A percentile compares a stretch with the other conserved stretches of the same genome.
These are phyloP conservation scores for Emergomyces orientalis DNA, from an alignment of 2,329 filamentous ascomycete species.

Conservation along the genomic window DNA sequence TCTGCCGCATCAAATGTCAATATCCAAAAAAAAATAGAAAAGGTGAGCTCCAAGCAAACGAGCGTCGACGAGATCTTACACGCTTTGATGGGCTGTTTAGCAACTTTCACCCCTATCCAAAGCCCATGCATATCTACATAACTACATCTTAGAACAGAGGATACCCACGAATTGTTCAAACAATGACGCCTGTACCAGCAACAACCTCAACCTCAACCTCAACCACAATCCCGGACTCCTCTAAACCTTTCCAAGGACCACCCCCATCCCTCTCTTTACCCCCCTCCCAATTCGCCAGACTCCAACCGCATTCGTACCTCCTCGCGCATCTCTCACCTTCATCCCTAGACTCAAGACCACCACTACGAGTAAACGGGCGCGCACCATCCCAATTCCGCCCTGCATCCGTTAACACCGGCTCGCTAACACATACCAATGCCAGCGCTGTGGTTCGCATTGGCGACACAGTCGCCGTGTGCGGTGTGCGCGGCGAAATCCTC, in stretches of 20 bases:
- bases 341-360: conserved; percentile 40
- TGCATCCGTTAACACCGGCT: conserved; percentile 71
- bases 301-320: conserved; percentile 81
- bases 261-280: conserved; percentile 46
- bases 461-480: conserved; percentile 90
- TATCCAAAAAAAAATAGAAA: neutral
- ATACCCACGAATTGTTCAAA: neutral
- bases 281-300: conserved; percentile 68
- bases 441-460: conserved; percentile 81
- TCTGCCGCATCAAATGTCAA: neutral
- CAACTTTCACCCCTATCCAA: neutral
- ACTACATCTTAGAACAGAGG: neutral
- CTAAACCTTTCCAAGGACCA: conserved; percentile 10
- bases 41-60: neutral
- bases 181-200: neutral
- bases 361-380: conserved; percentile 74
- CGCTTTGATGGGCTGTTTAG: neutral
- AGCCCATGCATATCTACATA: neutral
- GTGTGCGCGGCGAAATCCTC: conserved; percentile 78
- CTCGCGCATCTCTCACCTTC: conserved; percentile 71
- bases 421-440: conserved; percentile 79
- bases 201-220: neutral
- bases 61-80: neutral
- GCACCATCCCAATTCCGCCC: conserved; percentile 57
- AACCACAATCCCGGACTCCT: neutral